phyloP scores from a whole-genome alignment of 2,329 filamentous ascomycete species.

The Dactylellina haptotyla region DNA sequence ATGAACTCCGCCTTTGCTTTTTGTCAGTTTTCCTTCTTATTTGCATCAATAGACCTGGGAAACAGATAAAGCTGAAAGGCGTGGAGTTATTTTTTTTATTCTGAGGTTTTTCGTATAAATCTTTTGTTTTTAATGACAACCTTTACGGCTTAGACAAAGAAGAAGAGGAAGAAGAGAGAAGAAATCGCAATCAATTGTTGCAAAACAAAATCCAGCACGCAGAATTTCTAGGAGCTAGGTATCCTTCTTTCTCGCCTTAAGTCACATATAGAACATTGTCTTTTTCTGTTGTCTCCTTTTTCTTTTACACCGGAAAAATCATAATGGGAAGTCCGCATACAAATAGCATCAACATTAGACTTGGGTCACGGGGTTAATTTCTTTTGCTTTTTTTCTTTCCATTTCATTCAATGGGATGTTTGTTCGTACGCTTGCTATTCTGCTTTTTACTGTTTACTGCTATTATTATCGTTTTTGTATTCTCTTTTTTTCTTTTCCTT shows the following conservation, averaged over 20 bases:
- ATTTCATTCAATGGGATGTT: slow-evolving; percentile 13
- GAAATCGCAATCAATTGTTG: slow-evolving; percentile 1
- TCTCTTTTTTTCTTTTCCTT: slow-evolving; percentile 6
- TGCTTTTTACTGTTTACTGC: slow-evolving; percentile 19
- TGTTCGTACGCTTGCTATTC: background rate
- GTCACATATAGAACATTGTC: slow-evolving; percentile 5
- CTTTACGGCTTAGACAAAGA: slow-evolving; percentile 21
- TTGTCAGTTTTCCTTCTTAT: slow-evolving; percentile 30
- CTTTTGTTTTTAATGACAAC: slow-evolving; percentile 25
- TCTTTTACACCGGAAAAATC: background rate
- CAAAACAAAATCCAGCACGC: background rate
- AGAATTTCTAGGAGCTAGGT: slow-evolving; percentile 1
- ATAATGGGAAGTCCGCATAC: slow-evolving; percentile 53
- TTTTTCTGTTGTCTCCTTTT: slow-evolving; percentile 25
- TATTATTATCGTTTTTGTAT: slow-evolving; percentile 11
- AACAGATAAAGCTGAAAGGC: slow-evolving; percentile 30
- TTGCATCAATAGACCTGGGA: slow-evolving; percentile 53
- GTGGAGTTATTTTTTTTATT: slow-evolving; percentile 33
- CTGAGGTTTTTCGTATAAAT: slow-evolving; percentile 54
- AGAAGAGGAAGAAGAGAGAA: slow-evolving; percentile 20
- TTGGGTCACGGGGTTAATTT: slow-evolving; percentile 51
- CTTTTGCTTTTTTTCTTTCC: slow-evolving; percentile 38
- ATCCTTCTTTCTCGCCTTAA: background rate
- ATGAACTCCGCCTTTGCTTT: slow-evolving; percentile 41
- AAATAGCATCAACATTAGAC: slow-evolving; percentile 53